Evolutionary conservation across 495 filamentous ascomycete species (phyloP), one percentile per base, ranked within the genome.

Genomic region (Annulohypoxylon nitens): DNA sequence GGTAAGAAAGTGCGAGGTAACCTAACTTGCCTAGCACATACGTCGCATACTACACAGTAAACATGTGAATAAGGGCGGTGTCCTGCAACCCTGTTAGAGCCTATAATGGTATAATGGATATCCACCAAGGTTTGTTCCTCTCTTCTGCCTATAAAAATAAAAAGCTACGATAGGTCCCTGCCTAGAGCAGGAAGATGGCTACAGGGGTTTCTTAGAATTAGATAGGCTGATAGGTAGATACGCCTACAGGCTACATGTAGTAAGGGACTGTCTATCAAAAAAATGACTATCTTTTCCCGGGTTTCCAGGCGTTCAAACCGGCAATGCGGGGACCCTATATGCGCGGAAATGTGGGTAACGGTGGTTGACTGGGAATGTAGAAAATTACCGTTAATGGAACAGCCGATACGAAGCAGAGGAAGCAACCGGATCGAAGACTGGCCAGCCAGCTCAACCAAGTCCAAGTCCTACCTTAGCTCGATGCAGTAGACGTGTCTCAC

Each of bases 401-500:
- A 69, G 66, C 71, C 69, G 66, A 70, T 74, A 66, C 71, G 71
- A 70, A 64, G 57, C 39, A 67, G 55, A 66, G 65, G 71, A 70
- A 64, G 57, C 48, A 67, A 47, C 61, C 33, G 30, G n/a, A 41
- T 43, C 37, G 67, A 30, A 67, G 67, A 34, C 53, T 63, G 48
- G 66, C 72, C 65, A 48, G 66, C 72, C 65, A 70, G 54, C 67
- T 70, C 72, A 67, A 66, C 67, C 33, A 64, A 69, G 20, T 23
- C 20, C 20, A 30, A 30, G 48, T 66, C 66, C 48, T 74, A 67
- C 67, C 63, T 74, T 70, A 74, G 71, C 62, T 74, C 63, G 34
- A 74, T 60, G 71, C 67, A 74, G 62, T 64, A 69, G 51, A 74
- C 71, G 71, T 74, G 71, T 74, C 71, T 74, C 67, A 64, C 61